phyloP scores from a whole-genome alignment of 768 basidiomycete genomes.

The Tephrocybe sp. region DNA sequence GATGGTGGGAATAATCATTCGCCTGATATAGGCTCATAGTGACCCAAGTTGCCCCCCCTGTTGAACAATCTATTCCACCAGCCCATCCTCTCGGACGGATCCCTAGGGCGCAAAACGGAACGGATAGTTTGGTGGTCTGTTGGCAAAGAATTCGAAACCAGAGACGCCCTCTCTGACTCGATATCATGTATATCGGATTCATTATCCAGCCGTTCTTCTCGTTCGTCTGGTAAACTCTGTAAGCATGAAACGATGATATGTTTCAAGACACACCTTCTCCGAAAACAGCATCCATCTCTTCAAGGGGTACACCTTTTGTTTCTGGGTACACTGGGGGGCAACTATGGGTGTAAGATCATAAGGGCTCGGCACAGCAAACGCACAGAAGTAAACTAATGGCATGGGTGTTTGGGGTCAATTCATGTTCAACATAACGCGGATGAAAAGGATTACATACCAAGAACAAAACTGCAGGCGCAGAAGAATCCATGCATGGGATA shows the following conservation, averaged over 20 bases:
- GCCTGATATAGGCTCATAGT: constrained; percentile 26
- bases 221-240: constrained; percentile 24
- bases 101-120: constrained; percentile 21
- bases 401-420: constrained; percentile 1
- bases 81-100: constrained; percentile 25
- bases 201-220: constrained; percentile 63
- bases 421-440: not conserved
- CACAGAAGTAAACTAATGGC: constrained; percentile 73
- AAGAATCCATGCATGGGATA: constrained; percentile 97
- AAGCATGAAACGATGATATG: not conserved
- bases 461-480: constrained; percentile 80
- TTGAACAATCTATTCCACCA: constrained; percentile 54
- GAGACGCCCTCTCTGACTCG: constrained; percentile 50
- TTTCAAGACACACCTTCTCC: constrained; percentile 61
- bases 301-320: constrained; percentile 81
- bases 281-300: constrained; percentile 90
- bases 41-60: constrained; percentile 25
- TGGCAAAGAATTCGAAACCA: constrained; percentile 40
- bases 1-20: not conserved
- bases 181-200: constrained; percentile 24
- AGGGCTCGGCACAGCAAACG: constrained; percentile 24
- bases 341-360: constrained; percentile 1
- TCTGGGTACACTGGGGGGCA: constrained; percentile 69
- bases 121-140: constrained; percentile 34
- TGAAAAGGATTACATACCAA: constrained; percentile 44